Evolutionary conservation across 2,329 filamentous ascomycete genomes (phyloP), one percentile per base, ranked within the genome.

Genomic region (Fusarium ramigenum): DNA sequence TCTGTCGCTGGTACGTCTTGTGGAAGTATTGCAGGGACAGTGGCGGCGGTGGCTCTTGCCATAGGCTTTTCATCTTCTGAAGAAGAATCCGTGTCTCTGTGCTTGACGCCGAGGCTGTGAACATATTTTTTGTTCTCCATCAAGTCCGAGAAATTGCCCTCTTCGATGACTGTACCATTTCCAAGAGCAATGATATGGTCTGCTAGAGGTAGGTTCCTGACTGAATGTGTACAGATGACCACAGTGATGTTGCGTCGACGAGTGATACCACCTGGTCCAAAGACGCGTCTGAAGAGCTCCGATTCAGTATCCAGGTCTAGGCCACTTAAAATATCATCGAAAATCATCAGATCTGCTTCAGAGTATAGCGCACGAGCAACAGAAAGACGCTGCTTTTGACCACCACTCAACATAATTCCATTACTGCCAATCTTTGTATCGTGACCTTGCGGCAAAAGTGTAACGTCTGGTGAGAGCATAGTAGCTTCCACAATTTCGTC

Each of bases 131-230:
- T 77, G 43, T 82, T 82, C 4, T 69, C 64, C 56, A 76, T 69
- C 28, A 82, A 63, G 4, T 79, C 72, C 0, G 62, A 19, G 56
- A 80, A 81, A 9, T 47, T 60, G 0, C 81, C 81, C 39, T 88
- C 82, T 37, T 88, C 85, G 2, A 83, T 76, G 3, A 88, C 67
- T 0, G 73, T 80, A 0, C 86, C 86, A 1, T 72, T 40, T 0
- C 81, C 82, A 0, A 89, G 81, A 0, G 83, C 85, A 43, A 89
- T 83, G 12, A 89, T 83, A 39, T 86, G 83, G 49, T 89, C 85
- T 61, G 79, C 84, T 40, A 74, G 71, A 1, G 81, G 78, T 7
- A 84, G 60, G 50, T 80, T 77, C 0, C 77, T 73, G 9, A 82
- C 69, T 0, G 79, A 79, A 46, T 83, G 80, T 2, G 78, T 81